A percentile compares a stretch with the other conserved stretches of the same genome.
Conservation (phyloP, 2,329 filamentous ascomycete species). For the Balansia obtecta region DNA sequence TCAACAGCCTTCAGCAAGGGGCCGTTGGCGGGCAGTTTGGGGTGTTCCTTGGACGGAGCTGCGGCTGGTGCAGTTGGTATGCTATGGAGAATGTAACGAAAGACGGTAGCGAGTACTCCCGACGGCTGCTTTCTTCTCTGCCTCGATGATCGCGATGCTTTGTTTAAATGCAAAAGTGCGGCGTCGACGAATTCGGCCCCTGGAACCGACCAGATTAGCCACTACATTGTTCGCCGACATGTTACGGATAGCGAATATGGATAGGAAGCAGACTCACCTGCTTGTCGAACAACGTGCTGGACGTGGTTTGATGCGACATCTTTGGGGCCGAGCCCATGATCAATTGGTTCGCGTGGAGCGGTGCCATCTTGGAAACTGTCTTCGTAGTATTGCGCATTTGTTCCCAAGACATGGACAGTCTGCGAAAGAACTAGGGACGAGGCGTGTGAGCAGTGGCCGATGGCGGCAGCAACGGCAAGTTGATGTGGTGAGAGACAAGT, state of each 20-base stretch:
- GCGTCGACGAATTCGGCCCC: slow-evolving; percentile 41
- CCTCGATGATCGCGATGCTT: slow-evolving; percentile 33
- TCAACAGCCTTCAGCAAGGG: slow-evolving; percentile 38
- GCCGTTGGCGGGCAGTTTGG: slow-evolving; percentile 20
- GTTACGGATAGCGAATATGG: background rate
- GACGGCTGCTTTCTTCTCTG: slow-evolving; percentile 30
- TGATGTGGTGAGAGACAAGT: slow-evolving; percentile 3
- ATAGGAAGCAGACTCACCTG: slow-evolving; percentile 19
- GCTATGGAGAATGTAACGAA: slow-evolving; percentile 33
- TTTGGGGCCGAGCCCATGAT: slow-evolving; percentile 20
- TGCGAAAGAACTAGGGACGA: slow-evolving; percentile 32
- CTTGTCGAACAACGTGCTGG: slow-evolving; percentile 19
- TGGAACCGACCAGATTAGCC: slow-evolving; percentile 11
- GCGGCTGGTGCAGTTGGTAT: slow-evolving; percentile 37
- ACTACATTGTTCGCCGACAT: background rate
- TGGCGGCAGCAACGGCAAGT: background rate
- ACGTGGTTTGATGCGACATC: slow-evolving; percentile 18
- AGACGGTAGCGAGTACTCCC: slow-evolving; percentile 28
- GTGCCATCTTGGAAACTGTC: slow-evolving; percentile 18
- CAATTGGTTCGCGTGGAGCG: slow-evolving; percentile 16
- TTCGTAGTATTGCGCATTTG: slow-evolving; percentile 26
- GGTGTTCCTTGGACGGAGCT: slow-evolving; percentile 27
- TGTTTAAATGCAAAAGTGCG: slow-evolving; percentile 36
- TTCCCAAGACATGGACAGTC: slow-evolving; percentile 24
- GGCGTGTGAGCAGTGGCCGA: slow-evolving; percentile 13